Percentiles rank a stretch among this genome's conserved stretches.
Conservation (phyloP, 352 stramenopile genomes). For the Phytophthora lateralis region DNA sequence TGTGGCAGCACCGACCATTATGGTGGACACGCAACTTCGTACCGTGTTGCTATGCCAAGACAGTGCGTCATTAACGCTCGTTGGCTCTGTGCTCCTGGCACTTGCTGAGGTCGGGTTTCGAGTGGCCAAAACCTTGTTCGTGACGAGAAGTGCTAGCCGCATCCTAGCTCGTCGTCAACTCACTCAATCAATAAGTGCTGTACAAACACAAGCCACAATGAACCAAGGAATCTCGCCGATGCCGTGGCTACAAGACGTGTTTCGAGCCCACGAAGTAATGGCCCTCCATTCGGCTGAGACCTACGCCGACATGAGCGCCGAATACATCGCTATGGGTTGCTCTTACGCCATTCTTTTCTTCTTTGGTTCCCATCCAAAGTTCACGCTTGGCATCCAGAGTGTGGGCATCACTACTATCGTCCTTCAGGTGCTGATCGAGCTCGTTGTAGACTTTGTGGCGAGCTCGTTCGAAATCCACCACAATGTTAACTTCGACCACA, state of each 20-base stretch:
- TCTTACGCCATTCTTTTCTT: constrained; percentile 40
- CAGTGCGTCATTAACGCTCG: not conserved
- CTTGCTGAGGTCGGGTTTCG: not conserved
- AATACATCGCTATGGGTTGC: constrained; percentile 57
- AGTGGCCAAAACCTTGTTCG: not conserved
- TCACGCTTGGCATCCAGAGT: constrained; percentile 8
- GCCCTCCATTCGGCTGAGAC: constrained; percentile 26
- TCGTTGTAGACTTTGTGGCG: constrained; percentile 35
- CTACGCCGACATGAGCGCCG: constrained; percentile 42
- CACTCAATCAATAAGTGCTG: not conserved
- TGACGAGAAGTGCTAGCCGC: not conserved
- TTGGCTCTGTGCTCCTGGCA: not conserved
- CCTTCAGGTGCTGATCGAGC: constrained; percentile 26
- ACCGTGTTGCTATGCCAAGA: not conserved
- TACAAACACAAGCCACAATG: too few species aligned
- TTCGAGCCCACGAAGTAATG: not conserved
- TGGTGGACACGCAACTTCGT: not conserved
- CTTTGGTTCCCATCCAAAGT: constrained; percentile 41
- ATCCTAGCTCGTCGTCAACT: not conserved
- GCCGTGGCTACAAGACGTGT: not conserved
- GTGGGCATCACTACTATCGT: not conserved
- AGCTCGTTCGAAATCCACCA: constrained; percentile 26
- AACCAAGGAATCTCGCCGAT: not conserved
- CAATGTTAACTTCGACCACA: constrained; percentile 26
- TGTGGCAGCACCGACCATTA: not conserved